Percentiles rank a stretch among this genome's conserved stretches.
These are phyloP conservation scores for Aspergillus niger DNA, from an alignment of 2,329 filamentous ascomycete genomes.

Conservation along the genomic window DNA sequence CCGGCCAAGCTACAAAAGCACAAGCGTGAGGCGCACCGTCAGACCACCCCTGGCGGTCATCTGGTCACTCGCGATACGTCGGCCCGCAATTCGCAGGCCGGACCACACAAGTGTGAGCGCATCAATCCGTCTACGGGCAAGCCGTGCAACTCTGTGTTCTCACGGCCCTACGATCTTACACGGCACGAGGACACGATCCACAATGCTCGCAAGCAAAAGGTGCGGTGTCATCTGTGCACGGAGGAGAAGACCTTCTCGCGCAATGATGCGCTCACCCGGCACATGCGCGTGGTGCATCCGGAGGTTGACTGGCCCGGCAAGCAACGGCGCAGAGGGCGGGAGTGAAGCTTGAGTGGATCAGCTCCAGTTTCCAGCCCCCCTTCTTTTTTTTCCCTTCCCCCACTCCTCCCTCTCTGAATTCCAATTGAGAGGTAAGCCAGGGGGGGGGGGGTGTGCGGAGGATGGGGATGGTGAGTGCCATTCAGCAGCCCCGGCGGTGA, in stretches of 20 bases:
- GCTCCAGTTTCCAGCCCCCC: too few species aligned
- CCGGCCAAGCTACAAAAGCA: slow-evolving; percentile 88
- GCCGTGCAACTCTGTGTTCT: slow-evolving; percentile 92
- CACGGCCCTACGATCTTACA: slow-evolving; percentile 92
- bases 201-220: slow-evolving; percentile 91
- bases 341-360: slow-evolving; percentile 24
- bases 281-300: slow-evolving; percentile 92
- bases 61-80: slow-evolving; percentile 44
- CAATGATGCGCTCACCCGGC: slow-evolving; percentile 88
- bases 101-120: slow-evolving; percentile 88
- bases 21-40: slow-evolving; percentile 88
- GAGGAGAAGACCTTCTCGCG: slow-evolving; percentile 97
- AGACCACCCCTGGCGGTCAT: slow-evolving; percentile 59
- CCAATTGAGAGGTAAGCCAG: too few species aligned
- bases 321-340: slow-evolving; percentile 45
- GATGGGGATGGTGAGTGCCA: not conserved
- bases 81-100: slow-evolving; percentile 80
- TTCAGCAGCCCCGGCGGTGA: slow-evolving; percentile 5
- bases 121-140: slow-evolving; percentile 95
- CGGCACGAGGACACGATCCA: slow-evolving; percentile 97
- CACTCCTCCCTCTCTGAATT: not conserved
- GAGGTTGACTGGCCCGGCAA: slow-evolving; percentile 81
- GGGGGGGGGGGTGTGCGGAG: too few species aligned
- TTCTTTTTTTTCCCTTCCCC: too few species aligned
- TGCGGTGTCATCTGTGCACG: slow-evolving; percentile 86